A percentile compares a stretch with the other conserved stretches of the same genome.
Conservation (phyloP, 2,329 filamentous ascomycete genomes). For the Ophioceras dolichostomum region DNA sequence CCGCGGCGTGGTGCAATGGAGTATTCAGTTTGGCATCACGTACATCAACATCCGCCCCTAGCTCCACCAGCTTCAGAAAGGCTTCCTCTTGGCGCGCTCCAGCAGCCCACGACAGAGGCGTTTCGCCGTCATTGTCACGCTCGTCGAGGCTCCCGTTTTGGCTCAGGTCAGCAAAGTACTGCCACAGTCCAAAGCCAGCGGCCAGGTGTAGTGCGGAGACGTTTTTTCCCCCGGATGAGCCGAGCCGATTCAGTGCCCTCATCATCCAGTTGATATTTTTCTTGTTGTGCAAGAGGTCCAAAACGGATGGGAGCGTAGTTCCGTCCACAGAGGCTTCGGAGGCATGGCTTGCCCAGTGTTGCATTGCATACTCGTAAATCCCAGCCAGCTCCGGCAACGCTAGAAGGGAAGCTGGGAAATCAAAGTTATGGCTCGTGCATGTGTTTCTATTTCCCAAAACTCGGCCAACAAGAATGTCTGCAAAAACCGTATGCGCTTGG, state of each 20-base stretch:
- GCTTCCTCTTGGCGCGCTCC: background rate
- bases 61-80: background rate
- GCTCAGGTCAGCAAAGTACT: background rate
- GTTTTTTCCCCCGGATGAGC: too few relatives aligned
- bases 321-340: background rate
- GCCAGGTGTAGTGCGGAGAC: background rate
- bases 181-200: background rate
- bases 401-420: too few relatives aligned
- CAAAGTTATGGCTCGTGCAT: too few relatives aligned
- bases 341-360: background rate
- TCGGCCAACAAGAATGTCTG: too few relatives aligned
- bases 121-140: background rate
- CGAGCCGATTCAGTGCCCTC: too few relatives aligned
- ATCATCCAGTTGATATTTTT: too few relatives aligned
- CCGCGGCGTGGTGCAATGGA: background rate
- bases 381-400: background rate
- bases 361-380: background rate
- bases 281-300: background rate
- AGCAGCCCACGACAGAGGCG: background rate
- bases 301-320: background rate
- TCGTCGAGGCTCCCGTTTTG: background rate
- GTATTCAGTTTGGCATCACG: background rate
- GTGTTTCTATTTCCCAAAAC: too few relatives aligned
- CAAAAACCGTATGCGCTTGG: slow-evolving; percentile 11
- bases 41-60: background rate